phyloP scores from a whole-genome alignment of 106 monocot species.

The Alisma plantagoaquatica region DNA sequence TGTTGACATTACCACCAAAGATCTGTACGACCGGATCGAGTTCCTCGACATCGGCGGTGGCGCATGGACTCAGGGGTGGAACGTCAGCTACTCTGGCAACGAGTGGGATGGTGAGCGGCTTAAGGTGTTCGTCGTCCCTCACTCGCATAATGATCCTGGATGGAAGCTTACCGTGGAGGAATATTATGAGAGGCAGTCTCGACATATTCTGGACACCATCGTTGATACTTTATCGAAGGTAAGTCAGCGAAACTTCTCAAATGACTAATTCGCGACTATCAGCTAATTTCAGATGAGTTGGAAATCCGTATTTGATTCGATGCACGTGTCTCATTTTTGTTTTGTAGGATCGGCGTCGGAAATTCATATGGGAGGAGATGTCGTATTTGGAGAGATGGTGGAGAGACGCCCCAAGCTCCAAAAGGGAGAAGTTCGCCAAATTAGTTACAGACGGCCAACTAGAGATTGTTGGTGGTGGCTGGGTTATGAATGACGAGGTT shows the following conservation, averaged over 20 bases:
- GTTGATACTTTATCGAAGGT: constrained; percentile 89
- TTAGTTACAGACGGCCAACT: constrained; percentile 78
- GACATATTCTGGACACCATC: constrained; percentile 78
- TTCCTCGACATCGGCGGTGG: constrained; percentile 79
- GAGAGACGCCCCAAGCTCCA: constrained; percentile 61
- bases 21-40: constrained; percentile 87
- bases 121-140: constrained; percentile 94
- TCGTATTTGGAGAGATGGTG: constrained; percentile 98
- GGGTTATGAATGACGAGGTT: constrained; percentile 99
- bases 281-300: too few species aligned
- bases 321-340: too few species aligned
- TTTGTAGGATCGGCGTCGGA: constrained; percentile 64
- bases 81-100: constrained; percentile 46
- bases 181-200: constrained; percentile 75
- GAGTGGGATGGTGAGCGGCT: constrained; percentile 92
- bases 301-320: too few species aligned
- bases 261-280: too few species aligned
- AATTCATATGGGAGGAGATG: constrained; percentile 99
- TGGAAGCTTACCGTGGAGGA: constrained; percentile 93
- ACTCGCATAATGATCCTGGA: constrained; percentile 97
- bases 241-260: too few species aligned
- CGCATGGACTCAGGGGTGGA: constrained; percentile 96
- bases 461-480: constrained; percentile 96
- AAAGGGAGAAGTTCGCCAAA: constrained; percentile 48
- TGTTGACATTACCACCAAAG: constrained; percentile 92